Evolutionary conservation across 2,329 filamentous ascomycete genomes (phyloP), one percentile per base, ranked within the genome.

Genomic region (Claviceps maximensis): DNA sequence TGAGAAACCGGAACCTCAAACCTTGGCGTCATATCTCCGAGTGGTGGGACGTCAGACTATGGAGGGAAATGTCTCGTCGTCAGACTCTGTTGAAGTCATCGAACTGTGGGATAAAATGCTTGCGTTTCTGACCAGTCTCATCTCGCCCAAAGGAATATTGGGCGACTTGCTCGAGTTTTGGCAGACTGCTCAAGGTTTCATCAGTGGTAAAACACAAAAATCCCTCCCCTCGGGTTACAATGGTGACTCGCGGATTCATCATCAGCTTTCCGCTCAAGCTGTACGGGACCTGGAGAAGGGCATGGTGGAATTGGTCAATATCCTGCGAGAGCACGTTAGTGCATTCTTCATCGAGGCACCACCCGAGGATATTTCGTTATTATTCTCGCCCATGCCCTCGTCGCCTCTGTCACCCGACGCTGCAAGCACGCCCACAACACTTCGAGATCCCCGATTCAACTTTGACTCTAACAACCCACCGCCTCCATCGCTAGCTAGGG

Each of bases 41-140:
- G 79, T 84, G 1, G 78, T 93, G 1, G 79, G 81, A 17, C 82
- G 83, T 7, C 86, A 86, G 61, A 74, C 77, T 1, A 72, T 82
- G 6, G 78, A 82, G 51, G 80, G 79, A 53, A 79, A 77, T 58
- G 71, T 74, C 10, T 74, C 77, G 25, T 79, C 83, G 12, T 76
- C 89, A n/a, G 93, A 98, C 65, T 82, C 84, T 0, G 71, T 84
- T 2, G 84, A 91, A 47, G 78, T 96, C 15, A 78, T 95, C 57
- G 89, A 95, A 59, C 78, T 97, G 55, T 98, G 93, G 93, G 90
- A 96, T 62, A 88, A 90, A 65, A 83, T 95, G 57, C 74, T 88
- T 55, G 73, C 78, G 0, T 93, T 89, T 57, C 67, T 97, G 55
- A 83, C 73, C 10, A 80, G 78, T 44, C 75, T 98, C 41, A 73